phyloP scores from a whole-genome alignment of 2,329 filamentous ascomycete genomes.

The Capronia americana region DNA sequence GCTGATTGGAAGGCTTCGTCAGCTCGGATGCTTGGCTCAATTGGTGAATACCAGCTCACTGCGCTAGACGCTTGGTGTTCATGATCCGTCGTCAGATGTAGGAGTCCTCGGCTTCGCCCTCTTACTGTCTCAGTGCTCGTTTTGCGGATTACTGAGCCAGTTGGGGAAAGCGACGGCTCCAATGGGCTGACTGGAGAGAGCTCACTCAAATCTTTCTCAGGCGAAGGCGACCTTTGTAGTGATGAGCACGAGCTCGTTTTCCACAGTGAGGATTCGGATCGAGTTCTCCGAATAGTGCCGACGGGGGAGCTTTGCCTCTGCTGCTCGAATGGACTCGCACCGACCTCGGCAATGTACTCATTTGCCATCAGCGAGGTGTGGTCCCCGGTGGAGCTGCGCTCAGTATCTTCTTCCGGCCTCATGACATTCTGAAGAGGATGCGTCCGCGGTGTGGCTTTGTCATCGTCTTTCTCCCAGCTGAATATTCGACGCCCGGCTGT shows the following conservation, averaged over 20 bases:
- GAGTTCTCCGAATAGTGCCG: slow-evolving; percentile 22
- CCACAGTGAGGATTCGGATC: slow-evolving; percentile 30
- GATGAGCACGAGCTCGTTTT: slow-evolving; percentile 21
- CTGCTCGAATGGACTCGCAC: slow-evolving; percentile 33
- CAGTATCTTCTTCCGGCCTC: slow-evolving; percentile 5
- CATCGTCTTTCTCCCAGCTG: slow-evolving; percentile 29
- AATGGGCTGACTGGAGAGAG: slow-evolving; percentile 10
- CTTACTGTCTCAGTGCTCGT: slow-evolving; percentile 6
- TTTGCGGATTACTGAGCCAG: slow-evolving; percentile 30
- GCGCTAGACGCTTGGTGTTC: slow-evolving; percentile 7
- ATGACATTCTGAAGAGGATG: slow-evolving; percentile 19
- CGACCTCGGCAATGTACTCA: slow-evolving; percentile 39
- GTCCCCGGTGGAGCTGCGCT: slow-evolving; percentile 12
- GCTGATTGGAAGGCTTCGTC: slow-evolving; percentile 31
- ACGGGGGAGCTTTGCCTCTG: slow-evolving; percentile 13
- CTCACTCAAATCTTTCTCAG: not conserved
- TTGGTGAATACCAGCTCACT: slow-evolving; percentile 26
- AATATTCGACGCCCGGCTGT: slow-evolving; percentile 17
- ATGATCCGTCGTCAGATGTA: not conserved
- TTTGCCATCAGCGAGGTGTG: slow-evolving; percentile 34
- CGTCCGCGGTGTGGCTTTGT: not conserved
- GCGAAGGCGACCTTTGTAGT: slow-evolving; percentile 13
- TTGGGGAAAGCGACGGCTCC: slow-evolving; percentile 22
- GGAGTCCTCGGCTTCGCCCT: not conserved
- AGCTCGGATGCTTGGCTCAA: slow-evolving; percentile 13